Conservation (phyloP, 129 eudicot genomes). For the Arctium lappa region DNA sequence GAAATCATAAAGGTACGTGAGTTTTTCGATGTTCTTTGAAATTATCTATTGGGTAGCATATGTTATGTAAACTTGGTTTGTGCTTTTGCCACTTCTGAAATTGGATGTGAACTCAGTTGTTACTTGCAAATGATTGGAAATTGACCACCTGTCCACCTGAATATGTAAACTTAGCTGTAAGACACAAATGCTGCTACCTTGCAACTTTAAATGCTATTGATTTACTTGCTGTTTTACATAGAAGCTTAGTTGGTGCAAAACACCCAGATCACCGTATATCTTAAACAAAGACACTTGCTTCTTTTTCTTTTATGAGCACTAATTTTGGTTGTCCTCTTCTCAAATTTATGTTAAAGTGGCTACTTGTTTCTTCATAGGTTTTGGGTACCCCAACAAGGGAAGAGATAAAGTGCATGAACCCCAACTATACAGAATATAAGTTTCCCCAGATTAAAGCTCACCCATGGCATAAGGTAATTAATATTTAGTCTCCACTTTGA, state of each 20-base stretch:
- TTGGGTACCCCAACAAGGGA: slow-evolving; percentile 86
- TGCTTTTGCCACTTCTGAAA: background rate
- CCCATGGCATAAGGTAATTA: slow-evolving; percentile 85
- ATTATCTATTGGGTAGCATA: background rate
- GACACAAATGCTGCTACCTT: background rate
- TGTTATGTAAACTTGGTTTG: background rate
- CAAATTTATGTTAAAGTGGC: background rate
- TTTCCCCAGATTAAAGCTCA: slow-evolving; percentile 96
- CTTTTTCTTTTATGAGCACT: background rate
- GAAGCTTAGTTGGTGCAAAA: background rate
- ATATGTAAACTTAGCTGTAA: background rate
- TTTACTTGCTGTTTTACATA: background rate
- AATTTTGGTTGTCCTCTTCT: background rate
- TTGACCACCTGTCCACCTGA: background rate
- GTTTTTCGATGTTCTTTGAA: background rate
- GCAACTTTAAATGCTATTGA: slow-evolving; percentile 3
- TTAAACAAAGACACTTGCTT: background rate
- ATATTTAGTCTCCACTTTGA: slow-evolving; percentile 3
- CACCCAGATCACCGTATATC: too few species aligned
- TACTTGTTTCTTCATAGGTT: slow-evolving; percentile 42
- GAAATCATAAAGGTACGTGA: slow-evolving; percentile 75
- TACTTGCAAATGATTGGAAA: background rate
- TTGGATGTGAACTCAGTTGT: background rate
- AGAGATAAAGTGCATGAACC: slow-evolving; percentile 95
- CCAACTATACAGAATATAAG: slow-evolving; percentile 86